Base-by-base conservation (phyloP, 768 basidiomycete species). In the Clavaria fumosa region DNA sequence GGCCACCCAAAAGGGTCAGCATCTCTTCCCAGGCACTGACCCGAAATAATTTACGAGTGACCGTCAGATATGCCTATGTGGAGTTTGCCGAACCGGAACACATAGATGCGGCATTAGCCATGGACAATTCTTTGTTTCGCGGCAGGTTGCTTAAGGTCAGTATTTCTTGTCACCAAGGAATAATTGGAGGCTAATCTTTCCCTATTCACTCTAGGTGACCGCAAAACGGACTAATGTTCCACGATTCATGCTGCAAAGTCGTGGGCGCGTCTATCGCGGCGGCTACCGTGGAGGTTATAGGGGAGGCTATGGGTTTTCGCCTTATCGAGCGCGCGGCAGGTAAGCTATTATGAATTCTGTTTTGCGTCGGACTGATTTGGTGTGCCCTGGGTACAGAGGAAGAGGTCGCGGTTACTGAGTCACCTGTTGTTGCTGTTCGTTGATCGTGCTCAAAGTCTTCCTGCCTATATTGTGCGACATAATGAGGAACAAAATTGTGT, bases 1-100 rank as follows among this genome's bases (percentile, higher is more conserved):
- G 95, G 95, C 34, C 91, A 96, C 62, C 93, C 95, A 33, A 96
- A 96, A 74, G 95, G 95, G 90, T 90, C 46, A 35, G 53, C 46
- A 3, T 5, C 21, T 31, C 26, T n/a, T n/a, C n/a, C n/a, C n/a
- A n/a, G 39, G 24, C 23, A 40, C 39, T 42, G n/a, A 22, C 22
- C 18, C 31, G 34, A 36, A 33, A 33, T 40, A 43, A 36, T 28
- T 31, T 41, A 21, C 39, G 26, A 28, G 26, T 40, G 15, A 11
- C 41, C 23, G 17, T 10, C 9, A 12, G 34, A 6, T 23, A 19
- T 48, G 93, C 93, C 37, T 99, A 99, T 63, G 91, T 99, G 31
- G 95, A 99, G 57, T 99, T 99, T 56, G 78, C 95, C 49, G 90
- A 95, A 51, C 69, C 90, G 26, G 78, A 84, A 41, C 78, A 85